Percentiles rank a stretch among this genome's conserved stretches.
These are phyloP conservation scores for Trichoderma cornu-damae DNA, from an alignment of 2,329 filamentous ascomycete species.

Conservation along the genomic window DNA sequence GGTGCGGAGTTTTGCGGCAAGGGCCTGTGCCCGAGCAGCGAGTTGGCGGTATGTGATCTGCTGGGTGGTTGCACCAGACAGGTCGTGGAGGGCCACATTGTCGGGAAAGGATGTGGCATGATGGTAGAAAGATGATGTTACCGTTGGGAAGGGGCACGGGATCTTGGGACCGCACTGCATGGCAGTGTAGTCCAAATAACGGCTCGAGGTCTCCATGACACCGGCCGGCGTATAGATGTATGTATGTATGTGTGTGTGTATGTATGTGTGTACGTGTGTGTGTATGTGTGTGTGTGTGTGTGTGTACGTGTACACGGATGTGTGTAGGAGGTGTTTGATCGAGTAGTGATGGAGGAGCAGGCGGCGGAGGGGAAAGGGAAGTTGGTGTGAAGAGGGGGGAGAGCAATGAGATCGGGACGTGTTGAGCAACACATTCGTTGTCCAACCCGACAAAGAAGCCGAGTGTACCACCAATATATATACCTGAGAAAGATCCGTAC, in stretches of 20 bases:
- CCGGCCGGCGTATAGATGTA: background rate
- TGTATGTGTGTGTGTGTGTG: background rate
- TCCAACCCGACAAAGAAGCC: conserved; percentile 12
- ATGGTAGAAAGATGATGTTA: conserved; percentile 37
- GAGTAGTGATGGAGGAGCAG: background rate
- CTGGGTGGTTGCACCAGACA: conserved; percentile 27
- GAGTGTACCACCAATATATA: conserved; percentile 11
- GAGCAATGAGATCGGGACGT: background rate
- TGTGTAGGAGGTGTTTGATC: background rate
- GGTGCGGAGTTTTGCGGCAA: conserved; percentile 37
- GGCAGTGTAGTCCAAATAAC: background rate
- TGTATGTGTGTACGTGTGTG: background rate
- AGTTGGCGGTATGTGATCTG: conserved; percentile 44
- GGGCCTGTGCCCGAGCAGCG: conserved; percentile 37
- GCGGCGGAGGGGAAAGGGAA: background rate
- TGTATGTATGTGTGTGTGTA: background rate
- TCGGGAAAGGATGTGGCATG: conserved; percentile 35
- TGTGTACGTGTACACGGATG: background rate
- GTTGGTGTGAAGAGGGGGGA: background rate
- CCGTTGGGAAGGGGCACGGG: conserved; percentile 35
- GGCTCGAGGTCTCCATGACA: conserved; percentile 22
- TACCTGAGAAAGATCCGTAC: background rate
- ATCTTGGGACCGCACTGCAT: conserved; percentile 19
- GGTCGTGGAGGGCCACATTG: conserved; percentile 36
- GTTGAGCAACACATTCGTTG: background rate